phyloP scores from a whole-genome alignment of 1,139 yeast genomes.

The Spencermartinsiella ligniputridi region DNA sequence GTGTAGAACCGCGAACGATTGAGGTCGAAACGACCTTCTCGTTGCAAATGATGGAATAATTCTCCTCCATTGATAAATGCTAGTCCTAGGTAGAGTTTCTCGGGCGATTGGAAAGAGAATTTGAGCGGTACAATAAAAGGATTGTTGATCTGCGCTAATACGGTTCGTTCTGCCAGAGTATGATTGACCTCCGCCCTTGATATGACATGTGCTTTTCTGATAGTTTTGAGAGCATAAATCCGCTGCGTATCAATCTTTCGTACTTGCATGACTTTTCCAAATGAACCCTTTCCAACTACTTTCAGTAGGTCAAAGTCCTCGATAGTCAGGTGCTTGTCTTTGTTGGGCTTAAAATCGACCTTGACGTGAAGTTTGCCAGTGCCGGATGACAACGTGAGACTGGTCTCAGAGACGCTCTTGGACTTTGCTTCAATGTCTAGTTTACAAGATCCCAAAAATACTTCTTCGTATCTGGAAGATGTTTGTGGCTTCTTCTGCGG shows the following conservation, averaged over 20 bases:
- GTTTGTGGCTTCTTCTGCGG: neutral
- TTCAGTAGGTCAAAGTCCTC: constrained; percentile 90
- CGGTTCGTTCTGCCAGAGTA: constrained; percentile 93
- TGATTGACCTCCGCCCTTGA: constrained; percentile 94
- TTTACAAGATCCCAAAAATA: constrained; percentile 37
- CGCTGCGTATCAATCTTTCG: constrained; percentile 91
- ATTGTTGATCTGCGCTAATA: constrained; percentile 83
- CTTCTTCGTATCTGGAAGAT: constrained; percentile 31
- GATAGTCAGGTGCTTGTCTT: constrained; percentile 67
- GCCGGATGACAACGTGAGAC: constrained; percentile 35
- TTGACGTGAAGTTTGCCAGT: constrained; percentile 50
- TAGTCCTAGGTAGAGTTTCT: constrained; percentile 81
- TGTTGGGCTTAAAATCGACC: constrained; percentile 73
- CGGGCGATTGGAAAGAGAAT: constrained; percentile 94
- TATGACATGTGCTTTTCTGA: constrained; percentile 89
- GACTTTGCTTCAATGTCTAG: constrained; percentile 20
- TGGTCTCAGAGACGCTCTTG: constrained; percentile 25
- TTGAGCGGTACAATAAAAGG: constrained; percentile 99
- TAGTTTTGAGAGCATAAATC: constrained; percentile 88
- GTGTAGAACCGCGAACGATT: constrained; percentile 90
- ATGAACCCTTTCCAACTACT: constrained; percentile 96
- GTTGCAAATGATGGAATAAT: constrained; percentile 87
- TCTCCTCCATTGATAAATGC: constrained; percentile 98
- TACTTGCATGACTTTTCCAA: constrained; percentile 98
- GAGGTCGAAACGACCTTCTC: constrained; percentile 83